These are phyloP conservation scores for Teratosphaeria gauchensis DNA, from an alignment of 2,329 filamentous ascomycete genomes.

Conservation along the genomic window DNA sequence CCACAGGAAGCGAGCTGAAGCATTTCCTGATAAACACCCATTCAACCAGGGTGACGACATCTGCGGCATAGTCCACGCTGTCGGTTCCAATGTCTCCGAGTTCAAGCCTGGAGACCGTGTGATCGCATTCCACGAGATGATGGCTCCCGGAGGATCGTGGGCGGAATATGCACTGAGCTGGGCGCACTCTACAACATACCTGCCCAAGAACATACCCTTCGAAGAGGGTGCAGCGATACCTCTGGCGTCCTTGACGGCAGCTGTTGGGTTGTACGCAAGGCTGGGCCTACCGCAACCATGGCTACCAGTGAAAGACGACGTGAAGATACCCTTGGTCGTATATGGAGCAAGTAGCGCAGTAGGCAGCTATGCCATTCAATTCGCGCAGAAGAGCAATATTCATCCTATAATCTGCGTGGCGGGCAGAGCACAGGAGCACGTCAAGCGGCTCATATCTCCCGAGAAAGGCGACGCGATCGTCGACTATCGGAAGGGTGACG, in stretches of 20 bases:
- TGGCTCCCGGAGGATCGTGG: slow-evolving; percentile 42
- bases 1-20: slow-evolving; percentile 7
- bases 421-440: slow-evolving; percentile 42
- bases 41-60: slow-evolving; percentile 28
- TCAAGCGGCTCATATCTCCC: slow-evolving; percentile 43
- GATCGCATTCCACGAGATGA: slow-evolving; percentile 46
- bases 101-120: slow-evolving; percentile 51
- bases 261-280: slow-evolving; percentile 34
- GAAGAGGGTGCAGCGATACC: slow-evolving; percentile 36
- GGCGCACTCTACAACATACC: slow-evolving; percentile 47
- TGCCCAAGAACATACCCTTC: slow-evolving; percentile 40
- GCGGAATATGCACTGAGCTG: slow-evolving; percentile 53
- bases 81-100: slow-evolving; percentile 46
- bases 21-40: slow-evolving; percentile 6
- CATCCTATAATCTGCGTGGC: slow-evolving; percentile 54
- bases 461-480: slow-evolving; percentile 48
- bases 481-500: slow-evolving; percentile 44
- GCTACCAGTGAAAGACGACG: slow-evolving; percentile 14
- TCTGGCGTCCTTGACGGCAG: slow-evolving; percentile 38
- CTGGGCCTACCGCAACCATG: slow-evolving; percentile 35
- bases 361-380: slow-evolving; percentile 49
- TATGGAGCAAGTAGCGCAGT: slow-evolving; percentile 48
- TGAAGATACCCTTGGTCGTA: slow-evolving; percentile 29
- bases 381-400: slow-evolving; percentile 44
- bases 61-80: slow-evolving; percentile 40